These are phyloP conservation scores for Penicillium fuscoglaucum DNA, from an alignment of 2,329 filamentous ascomycete genomes.

Conservation along the genomic window DNA sequence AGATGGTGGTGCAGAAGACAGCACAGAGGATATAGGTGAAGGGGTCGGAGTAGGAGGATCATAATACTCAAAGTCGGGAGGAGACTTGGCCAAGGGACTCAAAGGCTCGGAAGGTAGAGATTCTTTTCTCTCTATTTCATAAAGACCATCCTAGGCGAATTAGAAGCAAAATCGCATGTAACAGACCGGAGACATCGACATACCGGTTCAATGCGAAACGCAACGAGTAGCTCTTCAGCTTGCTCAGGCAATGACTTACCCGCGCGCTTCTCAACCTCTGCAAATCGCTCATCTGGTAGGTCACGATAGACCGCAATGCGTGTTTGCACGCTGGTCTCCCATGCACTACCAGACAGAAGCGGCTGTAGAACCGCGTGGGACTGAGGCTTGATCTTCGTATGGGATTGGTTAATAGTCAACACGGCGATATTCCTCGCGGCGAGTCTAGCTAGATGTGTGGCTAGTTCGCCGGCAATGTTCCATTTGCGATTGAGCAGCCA, in stretches of 20 bases:
- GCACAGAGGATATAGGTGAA: constrained; percentile 8
- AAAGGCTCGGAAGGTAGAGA: background rate
- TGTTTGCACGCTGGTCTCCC: constrained; percentile 75
- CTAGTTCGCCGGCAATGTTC: constrained; percentile 67
- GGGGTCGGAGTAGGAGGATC: constrained; percentile 9
- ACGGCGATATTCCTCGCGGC: constrained; percentile 73
- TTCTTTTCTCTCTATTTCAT: constrained; percentile 1
- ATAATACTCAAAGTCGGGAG: constrained; percentile 10
- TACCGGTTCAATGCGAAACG: constrained; percentile 44
- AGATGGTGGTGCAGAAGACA: constrained; percentile 7
- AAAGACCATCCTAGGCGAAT: constrained; percentile 17
- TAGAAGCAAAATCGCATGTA: background rate
- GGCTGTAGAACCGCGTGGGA: constrained; percentile 68
- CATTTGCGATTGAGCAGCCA: constrained; percentile 45
- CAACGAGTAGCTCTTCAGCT: constrained; percentile 34
- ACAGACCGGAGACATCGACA: constrained; percentile 7
- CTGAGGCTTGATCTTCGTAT: constrained; percentile 73
- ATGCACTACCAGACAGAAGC: constrained; percentile 71
- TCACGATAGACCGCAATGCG: constrained; percentile 78
- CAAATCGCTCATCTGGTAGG: constrained; percentile 59
- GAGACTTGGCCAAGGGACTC: background rate
- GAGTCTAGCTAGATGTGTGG: constrained; percentile 63
- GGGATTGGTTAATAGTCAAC: constrained; percentile 74
- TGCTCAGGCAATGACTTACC: constrained; percentile 47
- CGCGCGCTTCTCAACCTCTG: constrained; percentile 65